Evolutionary conservation across 257 asterid species (phyloP), one percentile per base, ranked within the genome.

Genomic region (Thymus quinquecostatus): DNA sequence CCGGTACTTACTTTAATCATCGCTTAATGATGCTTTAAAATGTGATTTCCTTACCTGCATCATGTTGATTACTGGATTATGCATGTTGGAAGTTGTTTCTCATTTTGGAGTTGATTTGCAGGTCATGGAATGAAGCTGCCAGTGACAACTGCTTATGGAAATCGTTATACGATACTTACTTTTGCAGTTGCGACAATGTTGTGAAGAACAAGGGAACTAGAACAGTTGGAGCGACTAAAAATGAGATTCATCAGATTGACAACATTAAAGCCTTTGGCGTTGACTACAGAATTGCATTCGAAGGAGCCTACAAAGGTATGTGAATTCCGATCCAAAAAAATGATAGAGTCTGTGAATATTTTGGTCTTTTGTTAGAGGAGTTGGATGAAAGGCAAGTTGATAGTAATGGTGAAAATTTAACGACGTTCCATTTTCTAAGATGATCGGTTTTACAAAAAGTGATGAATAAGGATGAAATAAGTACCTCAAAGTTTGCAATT

Each of bases 101-200:
- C 38, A 59, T 53, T 48, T 38, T 64, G 78, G 69, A 43, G 10
- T 62, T 43, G 21, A 51, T 81, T 57, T 75, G 45, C 82, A 93
- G 99, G 83, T 82, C 79, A 54, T 91, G 99, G 98, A 81, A 79
- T 82, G 75, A 32, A 27, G 92, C 90, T 55, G 87, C 98, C 64
- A 55, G 78, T 72, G 99, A 91, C 60, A 78, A 86, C 81, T 74
- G 70, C 71, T 82, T 94, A 8, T 94, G 98, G 98, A 73, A 86
- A 75, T 72, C 58, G 1, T 79, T 92, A 14, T 82, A 83, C 69
- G 53, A 55, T 38, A 67, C 62, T 64, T 87, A 78, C 78, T 86
- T 88, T 60, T 74, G 81, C 49, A 50, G 49, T 68, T 73, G 75
- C 57, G 65, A 49, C 38, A 64, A 63, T 68, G 9, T 30, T 57